Evolutionary conservation across 2,329 filamentous ascomycete genomes (phyloP).

Genomic region (Colletotrichum noveboracense): DNA sequence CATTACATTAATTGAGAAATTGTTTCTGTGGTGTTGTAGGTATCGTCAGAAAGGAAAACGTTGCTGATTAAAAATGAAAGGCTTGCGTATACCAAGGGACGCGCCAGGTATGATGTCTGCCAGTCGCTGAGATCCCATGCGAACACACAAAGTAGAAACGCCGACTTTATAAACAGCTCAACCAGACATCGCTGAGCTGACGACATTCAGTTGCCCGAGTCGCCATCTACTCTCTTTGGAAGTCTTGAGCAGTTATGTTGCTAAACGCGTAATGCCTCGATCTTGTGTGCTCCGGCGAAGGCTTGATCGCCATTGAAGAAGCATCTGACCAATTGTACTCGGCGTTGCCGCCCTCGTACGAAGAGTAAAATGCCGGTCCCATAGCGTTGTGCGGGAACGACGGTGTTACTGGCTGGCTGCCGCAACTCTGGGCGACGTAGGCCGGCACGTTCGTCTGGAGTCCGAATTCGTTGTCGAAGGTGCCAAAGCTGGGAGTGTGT

Average conservation of each 20-base stretch:
- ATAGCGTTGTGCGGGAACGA: slow-evolving; percentile 48
- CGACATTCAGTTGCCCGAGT: neutral
- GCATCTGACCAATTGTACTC: slow-evolving; percentile 60
- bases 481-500: slow-evolving; percentile 50
- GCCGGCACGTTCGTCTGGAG: slow-evolving; percentile 43
- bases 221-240: slow-evolving; percentile 12
- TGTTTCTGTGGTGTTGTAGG: slow-evolving; percentile 15
- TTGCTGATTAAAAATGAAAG: neutral
- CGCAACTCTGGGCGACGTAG: slow-evolving; percentile 47
- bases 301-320: slow-evolving; percentile 34
- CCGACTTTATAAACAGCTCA: slow-evolving; percentile 3
- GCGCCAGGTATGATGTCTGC: neutral
- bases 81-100: neutral
- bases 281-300: slow-evolving; percentile 34
- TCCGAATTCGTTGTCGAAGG: slow-evolving; percentile 48
- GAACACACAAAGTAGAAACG: neutral
- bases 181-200: neutral
- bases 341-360: slow-evolving; percentile 38
- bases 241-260: slow-evolving; percentile 36
- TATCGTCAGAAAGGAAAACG: slow-evolving; percentile 8
- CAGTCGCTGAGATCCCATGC: slow-evolving; percentile 4
- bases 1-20: slow-evolving; percentile 23
- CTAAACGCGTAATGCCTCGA: slow-evolving; percentile 37
- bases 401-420: slow-evolving; percentile 55
- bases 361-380: slow-evolving; percentile 45